phyloP scores from a whole-genome alignment of 164 flowering plant genomes.

The Hamamelis virginiana region DNA sequence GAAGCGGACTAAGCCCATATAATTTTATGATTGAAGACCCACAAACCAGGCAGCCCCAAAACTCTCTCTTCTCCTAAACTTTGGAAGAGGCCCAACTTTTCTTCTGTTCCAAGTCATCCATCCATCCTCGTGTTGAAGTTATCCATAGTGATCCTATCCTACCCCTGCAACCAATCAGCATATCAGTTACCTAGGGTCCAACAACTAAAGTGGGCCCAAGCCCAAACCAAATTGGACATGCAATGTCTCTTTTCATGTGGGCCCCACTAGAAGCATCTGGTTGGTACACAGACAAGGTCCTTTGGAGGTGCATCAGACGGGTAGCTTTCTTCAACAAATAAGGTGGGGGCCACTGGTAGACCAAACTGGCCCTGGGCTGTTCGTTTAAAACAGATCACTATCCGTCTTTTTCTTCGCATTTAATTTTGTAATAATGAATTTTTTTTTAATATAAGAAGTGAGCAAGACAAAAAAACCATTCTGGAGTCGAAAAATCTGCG shows the following conservation, averaged over 20 bases:
- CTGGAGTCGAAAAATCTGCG: neutral
- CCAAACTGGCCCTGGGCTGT: neutral
- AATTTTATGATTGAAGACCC: too few relatives aligned
- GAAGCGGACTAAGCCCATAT: too few relatives aligned
- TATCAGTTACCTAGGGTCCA: neutral
- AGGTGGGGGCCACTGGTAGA: neutral
- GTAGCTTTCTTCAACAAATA: neutral
- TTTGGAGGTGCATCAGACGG: slow-evolving; percentile 1
- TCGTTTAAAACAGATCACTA: neutral
- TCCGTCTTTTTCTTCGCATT: slow-evolving; percentile 17
- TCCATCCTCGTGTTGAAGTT: too few relatives aligned
- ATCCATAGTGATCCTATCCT: too few relatives aligned
- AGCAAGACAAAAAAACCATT: slow-evolving; percentile 31
- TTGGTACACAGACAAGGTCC: neutral
- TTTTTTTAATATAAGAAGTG: slow-evolving; percentile 6
- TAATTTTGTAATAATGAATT: too few relatives aligned
- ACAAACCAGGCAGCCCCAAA: too few relatives aligned
- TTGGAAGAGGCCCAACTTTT: too few relatives aligned
- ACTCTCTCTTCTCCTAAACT: too few relatives aligned
- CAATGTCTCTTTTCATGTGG: neutral
- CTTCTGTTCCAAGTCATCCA: too few relatives aligned
- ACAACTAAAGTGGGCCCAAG: neutral
- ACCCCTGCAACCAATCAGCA: too few relatives aligned
- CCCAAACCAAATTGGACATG: neutral
- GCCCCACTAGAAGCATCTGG: neutral